Percentiles rank a stretch among this genome's conserved stretches.
phyloP scores from a whole-genome alignment of 768 basidiomycete species.

The Hirschioporus abietinus region DNA sequence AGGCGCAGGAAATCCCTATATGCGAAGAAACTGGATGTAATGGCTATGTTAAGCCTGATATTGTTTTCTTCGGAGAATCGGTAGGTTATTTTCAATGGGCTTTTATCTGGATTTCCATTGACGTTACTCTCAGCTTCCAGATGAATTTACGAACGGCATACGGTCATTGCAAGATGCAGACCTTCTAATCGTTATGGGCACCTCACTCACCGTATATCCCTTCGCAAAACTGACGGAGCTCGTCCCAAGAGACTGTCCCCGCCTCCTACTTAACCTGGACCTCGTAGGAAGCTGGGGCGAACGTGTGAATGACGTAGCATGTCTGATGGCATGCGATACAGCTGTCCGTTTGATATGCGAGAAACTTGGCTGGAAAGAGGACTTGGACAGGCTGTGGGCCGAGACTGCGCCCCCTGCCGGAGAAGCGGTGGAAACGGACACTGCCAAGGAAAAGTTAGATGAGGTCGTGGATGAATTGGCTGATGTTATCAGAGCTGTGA shows the following conservation, averaged over 20 bases:
- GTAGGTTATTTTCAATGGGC: conserved; percentile 34
- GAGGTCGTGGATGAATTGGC: conserved; percentile 30
- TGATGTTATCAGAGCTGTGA: conserved; percentile 28
- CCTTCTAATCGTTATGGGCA: conserved; percentile 86
- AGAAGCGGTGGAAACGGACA: conserved; percentile 17
- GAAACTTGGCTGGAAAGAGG: conserved; percentile 72
- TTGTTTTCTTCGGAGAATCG: conserved; percentile 87
- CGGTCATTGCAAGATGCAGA: conserved; percentile 60
- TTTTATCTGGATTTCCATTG: conserved; percentile 4
- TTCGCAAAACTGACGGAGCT: conserved; percentile 73
- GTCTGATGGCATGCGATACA: conserved; percentile 69
- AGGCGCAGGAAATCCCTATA: conserved; percentile 56
- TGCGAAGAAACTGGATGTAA: conserved; percentile 51
- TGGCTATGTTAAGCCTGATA: conserved; percentile 88
- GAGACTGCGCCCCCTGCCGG: conserved; percentile 32
- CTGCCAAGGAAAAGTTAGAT: conserved; percentile 15
- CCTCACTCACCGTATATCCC: conserved; percentile 81
- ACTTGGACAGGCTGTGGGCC: conserved; percentile 51
- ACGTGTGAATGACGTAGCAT: conserved; percentile 51
- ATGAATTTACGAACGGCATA: conserved; percentile 55
- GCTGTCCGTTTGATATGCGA: conserved; percentile 54
- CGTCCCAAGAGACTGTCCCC: conserved; percentile 55
- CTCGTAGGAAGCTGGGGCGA: conserved; percentile 62
- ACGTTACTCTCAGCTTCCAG: conserved; percentile 53
- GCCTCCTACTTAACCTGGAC: conserved; percentile 88